Evolutionary conservation across 305 asterid genomes (phyloP), one percentile per base, ranked within the genome.

Genomic region (Fraxinus baroniana): DNA sequence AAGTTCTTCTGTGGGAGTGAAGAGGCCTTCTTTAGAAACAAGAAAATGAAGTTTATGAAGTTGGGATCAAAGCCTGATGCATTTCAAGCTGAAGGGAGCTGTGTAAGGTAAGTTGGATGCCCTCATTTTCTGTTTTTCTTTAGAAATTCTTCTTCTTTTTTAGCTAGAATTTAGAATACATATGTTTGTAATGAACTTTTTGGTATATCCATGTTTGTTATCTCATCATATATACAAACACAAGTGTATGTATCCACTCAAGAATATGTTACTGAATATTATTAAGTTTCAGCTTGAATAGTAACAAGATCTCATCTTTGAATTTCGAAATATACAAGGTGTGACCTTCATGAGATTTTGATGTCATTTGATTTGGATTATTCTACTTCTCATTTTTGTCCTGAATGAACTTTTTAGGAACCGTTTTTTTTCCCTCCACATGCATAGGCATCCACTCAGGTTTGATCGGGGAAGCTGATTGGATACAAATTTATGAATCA

Each of bases 1-100:
- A 62, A 28, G 12, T 76, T 20, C 15, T 71, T 49, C 62, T 8
- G 46, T 37, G 77, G 39, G 41, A 41, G 35, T 79, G 73, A 77
- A 57, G 81, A 74, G 60, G 77, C 66, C 62, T 79, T 36, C 79
- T 66, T 79, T 78, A 62, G 78, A 41, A 86, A 81, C 46, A 41
- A 74, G 77, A 85, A 86, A 68, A 95, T 95, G 98, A 93, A 93
- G 95, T 93, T 87, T 82, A 95, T 95, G 98, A 95, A 95, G 91
- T 81, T 95, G 92, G 98, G 98, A 6, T 95, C 98, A 57, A 95
- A 92, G 90, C 95, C 97, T 64, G 97, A 95, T 90, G 91, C 94
- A 85, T 95, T 95, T 83, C 97, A 91, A 85, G 85, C 90, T 78
- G 91, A 91, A 77, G 98, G 95, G 20, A 90, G 83, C 86, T 86